Evolutionary conservation across 768 basidiomycete genomes (phyloP).

Genomic region (Neoboletus magnificus): DNA sequence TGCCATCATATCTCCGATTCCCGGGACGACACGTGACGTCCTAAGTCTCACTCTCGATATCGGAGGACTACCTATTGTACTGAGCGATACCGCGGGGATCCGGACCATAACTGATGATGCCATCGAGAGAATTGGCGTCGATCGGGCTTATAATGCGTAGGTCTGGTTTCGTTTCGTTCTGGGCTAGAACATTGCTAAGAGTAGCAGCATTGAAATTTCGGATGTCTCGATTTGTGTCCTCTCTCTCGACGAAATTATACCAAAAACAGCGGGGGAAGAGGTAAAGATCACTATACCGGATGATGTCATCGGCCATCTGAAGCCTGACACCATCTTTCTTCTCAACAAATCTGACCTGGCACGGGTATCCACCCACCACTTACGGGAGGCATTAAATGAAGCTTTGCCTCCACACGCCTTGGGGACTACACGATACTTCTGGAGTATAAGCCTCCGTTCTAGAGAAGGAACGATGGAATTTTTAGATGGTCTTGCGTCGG

Average conservation of each 20-base stretch:
- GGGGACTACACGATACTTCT: slow-evolving; percentile 27
- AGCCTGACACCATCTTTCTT: slow-evolving; percentile 59
- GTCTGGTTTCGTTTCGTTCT: slow-evolving; percentile 25
- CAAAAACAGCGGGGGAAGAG: background rate
- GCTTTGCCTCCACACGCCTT: slow-evolving; percentile 6
- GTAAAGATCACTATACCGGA: slow-evolving; percentile 38
- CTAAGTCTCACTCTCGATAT: slow-evolving; percentile 84
- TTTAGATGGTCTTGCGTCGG: slow-evolving; percentile 51
- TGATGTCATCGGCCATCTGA: slow-evolving; percentile 49
- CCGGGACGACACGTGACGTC: slow-evolving; percentile 88
- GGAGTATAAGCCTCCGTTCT: slow-evolving; percentile 62
- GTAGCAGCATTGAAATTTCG: slow-evolving; percentile 55
- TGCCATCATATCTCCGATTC: slow-evolving; percentile 83
- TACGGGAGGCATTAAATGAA: slow-evolving; percentile 21
- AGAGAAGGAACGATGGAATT: slow-evolving; percentile 58
- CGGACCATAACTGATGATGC: slow-evolving; percentile 58
- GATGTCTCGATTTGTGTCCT: slow-evolving; percentile 81
- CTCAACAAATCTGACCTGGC: slow-evolving; percentile 77
- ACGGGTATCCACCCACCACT: slow-evolving; percentile 1
- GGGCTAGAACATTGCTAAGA: background rate
- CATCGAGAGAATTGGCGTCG: slow-evolving; percentile 80
- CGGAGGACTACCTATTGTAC: slow-evolving; percentile 76
- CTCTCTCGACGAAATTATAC: slow-evolving; percentile 52
- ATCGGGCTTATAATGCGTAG: slow-evolving; percentile 67
- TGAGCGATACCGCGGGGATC: slow-evolving; percentile 86